phyloP scores from a whole-genome alignment of 768 basidiomycete species.

The Mycena alexandri region DNA sequence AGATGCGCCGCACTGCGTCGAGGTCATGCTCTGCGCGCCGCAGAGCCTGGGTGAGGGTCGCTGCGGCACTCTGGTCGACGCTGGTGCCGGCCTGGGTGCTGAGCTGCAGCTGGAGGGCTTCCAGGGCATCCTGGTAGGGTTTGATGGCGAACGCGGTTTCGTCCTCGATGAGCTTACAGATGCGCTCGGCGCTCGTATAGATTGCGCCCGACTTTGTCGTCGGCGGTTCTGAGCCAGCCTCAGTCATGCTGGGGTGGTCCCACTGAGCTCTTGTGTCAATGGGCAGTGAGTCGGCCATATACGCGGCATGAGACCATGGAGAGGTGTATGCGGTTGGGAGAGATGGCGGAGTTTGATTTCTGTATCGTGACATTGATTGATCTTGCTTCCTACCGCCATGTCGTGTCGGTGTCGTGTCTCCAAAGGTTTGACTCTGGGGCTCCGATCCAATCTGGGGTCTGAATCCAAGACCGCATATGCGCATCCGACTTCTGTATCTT shows the following conservation, averaged over 20 bases:
- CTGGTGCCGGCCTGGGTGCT: neutral
- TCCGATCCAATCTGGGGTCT: too few species aligned
- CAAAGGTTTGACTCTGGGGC: too few species aligned
- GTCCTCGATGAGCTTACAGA: constrained; percentile 22
- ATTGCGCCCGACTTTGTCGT: constrained; percentile 25
- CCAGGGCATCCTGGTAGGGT: constrained; percentile 11
- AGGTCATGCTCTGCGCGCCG: neutral
- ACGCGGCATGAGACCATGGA: constrained; percentile 11
- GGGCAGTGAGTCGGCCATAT: constrained; percentile 13
- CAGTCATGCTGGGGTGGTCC: too few species aligned
- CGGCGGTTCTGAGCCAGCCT: neutral
- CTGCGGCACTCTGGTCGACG: neutral
- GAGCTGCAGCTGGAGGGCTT: constrained; percentile 7
- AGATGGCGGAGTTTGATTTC: neutral
- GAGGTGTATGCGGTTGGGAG: too few species aligned
- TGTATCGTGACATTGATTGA: neutral
- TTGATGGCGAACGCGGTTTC: constrained; percentile 20
- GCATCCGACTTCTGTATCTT: too few species aligned
- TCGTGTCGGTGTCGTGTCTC: neutral
- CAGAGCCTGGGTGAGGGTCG: neutral
- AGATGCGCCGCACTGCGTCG: constrained; percentile 3
- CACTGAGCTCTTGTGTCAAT: too few species aligned
- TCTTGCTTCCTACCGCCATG: neutral
- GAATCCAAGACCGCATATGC: too few species aligned
- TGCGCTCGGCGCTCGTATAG: constrained; percentile 11